Evolutionary conservation across 495 filamentous ascomycete genomes (phyloP).

Genomic region (Penicillium paradoxum): DNA sequence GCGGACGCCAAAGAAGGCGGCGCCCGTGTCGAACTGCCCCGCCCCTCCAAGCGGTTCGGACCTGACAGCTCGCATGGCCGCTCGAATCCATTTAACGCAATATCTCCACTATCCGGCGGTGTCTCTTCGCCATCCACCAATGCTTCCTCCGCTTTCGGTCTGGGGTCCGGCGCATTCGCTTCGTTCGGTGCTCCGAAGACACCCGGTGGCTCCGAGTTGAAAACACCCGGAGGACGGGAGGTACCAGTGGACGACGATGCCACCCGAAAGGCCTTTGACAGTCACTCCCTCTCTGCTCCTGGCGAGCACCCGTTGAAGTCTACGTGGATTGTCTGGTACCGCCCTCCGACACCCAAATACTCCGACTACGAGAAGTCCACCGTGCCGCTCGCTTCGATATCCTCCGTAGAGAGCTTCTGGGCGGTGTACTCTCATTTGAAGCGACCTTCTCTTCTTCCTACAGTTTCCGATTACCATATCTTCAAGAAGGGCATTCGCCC

Average conservation of each 20-base stretch:
- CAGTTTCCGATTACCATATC: conserved; percentile 95
- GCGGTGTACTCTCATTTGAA: conserved; percentile 86
- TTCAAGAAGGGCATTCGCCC: conserved; percentile 96
- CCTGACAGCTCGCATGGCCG: conserved; percentile 74
- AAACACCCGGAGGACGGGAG: conserved; percentile 60
- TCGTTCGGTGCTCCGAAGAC: conserved; percentile 94
- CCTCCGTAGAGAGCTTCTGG: conserved; percentile 88
- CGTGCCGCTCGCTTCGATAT: conserved; percentile 74
- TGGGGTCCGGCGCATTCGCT: conserved; percentile 93
- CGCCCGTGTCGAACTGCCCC: conserved; percentile 59
- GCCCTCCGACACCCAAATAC: conserved; percentile 90
- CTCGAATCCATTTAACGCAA: conserved; percentile 79
- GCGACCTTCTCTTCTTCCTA: conserved; percentile 77
- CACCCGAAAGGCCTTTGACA: conserved; percentile 34
- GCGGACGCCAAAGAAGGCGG: conserved; percentile 52
- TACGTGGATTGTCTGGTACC: conserved; percentile 95
- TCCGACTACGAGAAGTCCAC: conserved; percentile 98
- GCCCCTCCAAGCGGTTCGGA: conserved; percentile 69
- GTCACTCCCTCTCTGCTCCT: conserved; percentile 34
- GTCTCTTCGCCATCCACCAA: conserved; percentile 82
- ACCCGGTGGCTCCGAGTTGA: conserved; percentile 73
- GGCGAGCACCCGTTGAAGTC: conserved; percentile 67
- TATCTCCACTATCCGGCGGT: conserved; percentile 62
- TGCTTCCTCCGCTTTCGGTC: conserved; percentile 87
- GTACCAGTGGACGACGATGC: conserved; percentile 50